Percentiles rank a stretch among this genome's conserved stretches.
Conservation (phyloP, 352 stramenopile species). For the Phytophthora pseudosyringae region DNA sequence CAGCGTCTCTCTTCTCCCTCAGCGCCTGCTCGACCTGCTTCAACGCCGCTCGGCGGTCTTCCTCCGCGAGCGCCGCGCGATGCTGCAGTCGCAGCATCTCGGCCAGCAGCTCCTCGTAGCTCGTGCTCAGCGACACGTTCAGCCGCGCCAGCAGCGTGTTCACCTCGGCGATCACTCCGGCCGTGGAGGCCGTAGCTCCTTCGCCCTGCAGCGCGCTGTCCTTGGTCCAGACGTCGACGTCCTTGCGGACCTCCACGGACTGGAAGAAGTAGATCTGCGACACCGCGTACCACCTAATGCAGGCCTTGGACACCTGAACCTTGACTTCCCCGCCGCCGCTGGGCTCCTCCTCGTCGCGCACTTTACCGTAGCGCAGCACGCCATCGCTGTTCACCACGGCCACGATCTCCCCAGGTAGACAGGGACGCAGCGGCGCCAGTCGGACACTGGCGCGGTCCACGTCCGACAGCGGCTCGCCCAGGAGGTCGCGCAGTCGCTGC, state of each 20-base stretch:
- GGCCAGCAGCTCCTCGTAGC: constrained; percentile 51
- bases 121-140: constrained; percentile 58
- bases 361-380: constrained; percentile 47
- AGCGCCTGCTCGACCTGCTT: constrained; percentile 47
- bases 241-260: constrained; percentile 12
- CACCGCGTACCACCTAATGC: constrained; percentile 47
- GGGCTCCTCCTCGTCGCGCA: constrained; percentile 32
- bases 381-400: constrained; percentile 37
- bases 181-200: constrained; percentile 4
- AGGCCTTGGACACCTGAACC: constrained; percentile 47
- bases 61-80: constrained; percentile 44
- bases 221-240: not conserved
- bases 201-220: constrained; percentile 5
- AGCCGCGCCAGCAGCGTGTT: constrained; percentile 53
- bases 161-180: constrained; percentile 47
- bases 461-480: constrained; percentile 41
- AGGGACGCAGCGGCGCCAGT: constrained; percentile 42
- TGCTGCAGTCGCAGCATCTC: constrained; percentile 54
- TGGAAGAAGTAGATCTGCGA: constrained; percentile 65
- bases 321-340: constrained; percentile 44
- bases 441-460: constrained; percentile 40
- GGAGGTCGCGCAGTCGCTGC: constrained; percentile 33
- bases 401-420: constrained; percentile 58
- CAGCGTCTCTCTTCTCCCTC: constrained; percentile 56
- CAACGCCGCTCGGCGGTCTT: constrained; percentile 41